Conservation (phyloP, 768 basidiomycete species). For the Agaricus sinodeliciosus region DNA sequence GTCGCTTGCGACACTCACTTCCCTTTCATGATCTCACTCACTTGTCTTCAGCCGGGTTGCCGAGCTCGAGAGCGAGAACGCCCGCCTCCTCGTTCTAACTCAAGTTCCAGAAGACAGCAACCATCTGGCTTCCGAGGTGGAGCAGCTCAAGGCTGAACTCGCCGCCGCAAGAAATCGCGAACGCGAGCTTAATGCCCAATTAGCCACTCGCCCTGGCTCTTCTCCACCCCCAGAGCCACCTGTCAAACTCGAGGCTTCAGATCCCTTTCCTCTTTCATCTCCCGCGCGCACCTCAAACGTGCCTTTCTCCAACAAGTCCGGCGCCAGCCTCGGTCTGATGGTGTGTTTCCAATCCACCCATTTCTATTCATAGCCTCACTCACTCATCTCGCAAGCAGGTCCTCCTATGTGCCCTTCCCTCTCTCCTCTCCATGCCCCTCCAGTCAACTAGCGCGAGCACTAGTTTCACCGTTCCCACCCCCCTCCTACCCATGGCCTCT, state of each 20-base stretch:
- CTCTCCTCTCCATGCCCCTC: constrained; percentile 61
- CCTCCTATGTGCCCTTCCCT: constrained; percentile 70
- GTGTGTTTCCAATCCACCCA: constrained; percentile 2
- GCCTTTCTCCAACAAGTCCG: constrained; percentile 48
- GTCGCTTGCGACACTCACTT: constrained; percentile 22
- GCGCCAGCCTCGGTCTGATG: constrained; percentile 54
- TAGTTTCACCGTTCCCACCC: constrained; percentile 48
- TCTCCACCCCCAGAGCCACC: constrained; percentile 22
- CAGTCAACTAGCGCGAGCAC: constrained; percentile 46
- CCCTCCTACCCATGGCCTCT: constrained; percentile 34
- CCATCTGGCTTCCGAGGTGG: constrained; percentile 51
- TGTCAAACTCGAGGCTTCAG: constrained; percentile 56
- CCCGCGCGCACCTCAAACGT: constrained; percentile 30
- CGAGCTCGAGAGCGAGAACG: constrained; percentile 81
- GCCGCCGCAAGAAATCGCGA: constrained; percentile 63
- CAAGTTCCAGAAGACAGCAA: constrained; percentile 29
- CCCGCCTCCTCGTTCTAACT: constrained; percentile 56
- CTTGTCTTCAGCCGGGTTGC: constrained; percentile 60
- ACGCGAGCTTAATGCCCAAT: constrained; percentile 55
- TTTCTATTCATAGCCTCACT: constrained; percentile 17
- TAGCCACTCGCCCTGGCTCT: constrained; percentile 30
- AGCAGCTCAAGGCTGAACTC: constrained; percentile 59
- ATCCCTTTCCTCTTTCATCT: constrained; percentile 42
- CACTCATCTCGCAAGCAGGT: constrained; percentile 40
- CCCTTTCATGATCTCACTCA: constrained; percentile 15